Base-by-base conservation (phyloP, 805 yeast genomes). In the Kodamaea laetipori region DNA sequence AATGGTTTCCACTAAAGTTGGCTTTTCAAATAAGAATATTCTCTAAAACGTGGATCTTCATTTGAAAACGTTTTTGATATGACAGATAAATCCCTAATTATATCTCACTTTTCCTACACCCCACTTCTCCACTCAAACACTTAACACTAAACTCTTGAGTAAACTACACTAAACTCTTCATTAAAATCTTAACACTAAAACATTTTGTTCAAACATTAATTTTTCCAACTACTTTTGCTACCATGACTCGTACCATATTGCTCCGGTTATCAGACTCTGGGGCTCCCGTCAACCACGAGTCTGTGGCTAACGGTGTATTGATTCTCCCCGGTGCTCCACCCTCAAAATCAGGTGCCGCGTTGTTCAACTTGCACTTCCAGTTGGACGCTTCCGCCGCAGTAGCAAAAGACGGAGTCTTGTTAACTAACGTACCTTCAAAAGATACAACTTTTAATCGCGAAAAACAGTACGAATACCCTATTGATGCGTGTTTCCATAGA, bases 341-440 rank as follows among this genome's bases (percentile, higher is more conserved):
- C 0, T 47, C 54, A 1, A 49, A 50, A 24, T 63, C 62, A 45
- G 53, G 64, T 15, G 76, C 76, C 39, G 68, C 71, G 3, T 54
- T 81, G 24, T 78, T 73, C 54, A 56, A 63, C 10, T 67, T 92
- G 39, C 72, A 81, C 34, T 69, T 92, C 47, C 76, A 77, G 43
- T 66, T 92, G 46, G 80, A 83, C 27, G 94, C 96, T 2, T 87
- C 95, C 8, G 76, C 92, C 5, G 75, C 78, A 11, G 78, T 89
- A 11, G 71, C 87, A 7, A 78, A 86, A 54, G 79, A 81, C 24
- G 97, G 94, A 4, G 66, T 71, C 6, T 70, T 92, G 24, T 78
- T 83, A 79, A 80, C 87, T 37, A 90, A 90, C 63, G 76, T 81
- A 10, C 69, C 72, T 2, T 54, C 57, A 12, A 47, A 53, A 4